These are phyloP conservation scores for Kodamaea derodonti DNA, from an alignment of 1,139 yeast genomes.

Conservation along the genomic window DNA sequence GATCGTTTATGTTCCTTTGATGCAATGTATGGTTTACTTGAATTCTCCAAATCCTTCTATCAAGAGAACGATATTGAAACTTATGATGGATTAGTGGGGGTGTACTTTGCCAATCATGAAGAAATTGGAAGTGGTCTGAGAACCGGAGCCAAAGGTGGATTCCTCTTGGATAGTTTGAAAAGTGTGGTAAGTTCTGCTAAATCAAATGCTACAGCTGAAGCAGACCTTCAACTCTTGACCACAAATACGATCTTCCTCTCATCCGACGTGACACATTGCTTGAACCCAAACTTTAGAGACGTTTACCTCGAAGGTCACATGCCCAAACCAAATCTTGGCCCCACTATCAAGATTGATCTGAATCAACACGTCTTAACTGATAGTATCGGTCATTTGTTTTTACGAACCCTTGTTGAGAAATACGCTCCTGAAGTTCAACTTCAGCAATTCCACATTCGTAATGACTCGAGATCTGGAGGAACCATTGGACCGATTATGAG, in stretches of 20 bases:
- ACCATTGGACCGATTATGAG: conserved; percentile 45
- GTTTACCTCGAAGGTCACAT: conserved; percentile 37
- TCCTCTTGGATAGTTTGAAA: conserved; percentile 16
- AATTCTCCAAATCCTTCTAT: conserved; percentile 17
- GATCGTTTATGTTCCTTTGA: conserved; percentile 44
- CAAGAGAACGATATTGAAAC: conserved; percentile 14
- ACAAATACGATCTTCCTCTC: conserved; percentile 31
- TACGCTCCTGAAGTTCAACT: conserved; percentile 22
- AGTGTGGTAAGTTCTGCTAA: conserved; percentile 9
- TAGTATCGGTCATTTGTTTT: conserved; percentile 25
- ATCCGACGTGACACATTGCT: conserved; percentile 45
- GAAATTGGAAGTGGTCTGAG: conserved; percentile 43
- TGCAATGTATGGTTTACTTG: conserved; percentile 35
- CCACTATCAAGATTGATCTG: conserved; percentile 38
- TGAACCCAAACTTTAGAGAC: conserved; percentile 40
- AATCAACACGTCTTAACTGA: conserved; percentile 45
- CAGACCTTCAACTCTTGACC: conserved; percentile 9
- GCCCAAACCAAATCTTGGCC: conserved; percentile 42
- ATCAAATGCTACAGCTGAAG: conserved; percentile 1
- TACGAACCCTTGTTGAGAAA: conserved; percentile 23
- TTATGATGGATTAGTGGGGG: conserved; percentile 31
- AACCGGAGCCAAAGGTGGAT: conserved; percentile 39
- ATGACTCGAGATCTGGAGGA: conserved; percentile 43
- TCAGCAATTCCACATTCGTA: conserved; percentile 43
- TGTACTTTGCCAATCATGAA: conserved; percentile 42